Conservation (phyloP, 164 flowering plant genomes). For the Vitis rotundifolia region DNA sequence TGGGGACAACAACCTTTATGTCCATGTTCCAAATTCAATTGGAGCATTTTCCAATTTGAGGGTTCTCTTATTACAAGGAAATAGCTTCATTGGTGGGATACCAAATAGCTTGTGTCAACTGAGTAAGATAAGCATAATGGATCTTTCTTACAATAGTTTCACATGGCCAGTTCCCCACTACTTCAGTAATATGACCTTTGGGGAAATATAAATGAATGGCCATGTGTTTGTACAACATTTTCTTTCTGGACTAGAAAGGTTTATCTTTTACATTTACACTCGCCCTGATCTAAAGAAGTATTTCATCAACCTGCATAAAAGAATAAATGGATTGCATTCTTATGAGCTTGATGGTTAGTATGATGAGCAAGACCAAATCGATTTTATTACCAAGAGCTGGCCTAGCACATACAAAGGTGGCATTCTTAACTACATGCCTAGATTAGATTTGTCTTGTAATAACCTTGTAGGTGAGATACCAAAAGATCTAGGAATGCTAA, state of each 20-base stretch:
- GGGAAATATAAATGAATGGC: background rate
- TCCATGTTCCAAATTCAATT: background rate
- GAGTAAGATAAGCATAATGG: background rate
- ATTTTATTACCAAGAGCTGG: constrained; percentile 2
- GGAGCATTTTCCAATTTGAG: background rate
- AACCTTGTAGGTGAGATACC: constrained; percentile 4
- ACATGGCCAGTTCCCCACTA: background rate
- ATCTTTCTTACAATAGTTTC: background rate
- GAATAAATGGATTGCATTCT: too few relatives aligned
- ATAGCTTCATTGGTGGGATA: background rate
- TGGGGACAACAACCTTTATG: background rate
- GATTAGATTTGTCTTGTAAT: constrained; percentile 11
- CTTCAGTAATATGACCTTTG: constrained; percentile 2
- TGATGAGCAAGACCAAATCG: background rate
- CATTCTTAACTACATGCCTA: constrained; percentile 7
- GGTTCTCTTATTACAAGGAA: constrained; percentile 1
- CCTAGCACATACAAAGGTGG: background rate
- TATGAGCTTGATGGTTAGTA: background rate
- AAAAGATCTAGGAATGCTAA: background rate
- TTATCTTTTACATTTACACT: too few relatives aligned
- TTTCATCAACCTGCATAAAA: background rate
- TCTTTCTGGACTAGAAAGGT: too few relatives aligned
- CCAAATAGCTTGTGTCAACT: background rate
- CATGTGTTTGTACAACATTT: background rate
- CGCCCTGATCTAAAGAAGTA: background rate